phyloP scores from a whole-genome alignment of 2,329 filamentous ascomycete genomes.

The Chaetomium olivaceum region DNA sequence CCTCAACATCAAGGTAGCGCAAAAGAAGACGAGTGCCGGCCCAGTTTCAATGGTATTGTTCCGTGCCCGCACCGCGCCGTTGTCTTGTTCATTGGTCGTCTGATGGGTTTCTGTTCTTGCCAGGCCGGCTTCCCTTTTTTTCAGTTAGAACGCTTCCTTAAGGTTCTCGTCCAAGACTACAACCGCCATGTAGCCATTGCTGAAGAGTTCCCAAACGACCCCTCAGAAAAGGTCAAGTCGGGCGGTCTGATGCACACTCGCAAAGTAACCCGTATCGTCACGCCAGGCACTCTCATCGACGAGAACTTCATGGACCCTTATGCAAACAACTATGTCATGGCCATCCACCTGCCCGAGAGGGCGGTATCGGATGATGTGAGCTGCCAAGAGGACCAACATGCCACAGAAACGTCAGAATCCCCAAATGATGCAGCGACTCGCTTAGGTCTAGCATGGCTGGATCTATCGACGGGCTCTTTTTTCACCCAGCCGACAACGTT shows the following conservation, averaged over 20 bases:
- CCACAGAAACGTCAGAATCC: slow-evolving; percentile 21
- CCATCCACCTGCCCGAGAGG: slow-evolving; percentile 61
- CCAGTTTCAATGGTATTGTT: slow-evolving; percentile 75
- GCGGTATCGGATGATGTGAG: slow-evolving; percentile 16
- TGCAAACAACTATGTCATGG: slow-evolving; percentile 88
- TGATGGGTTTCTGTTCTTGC: slow-evolving; percentile 33
- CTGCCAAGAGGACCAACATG: slow-evolving; percentile 17
- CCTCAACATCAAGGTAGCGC: slow-evolving; percentile 82
- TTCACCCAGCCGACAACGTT: slow-evolving; percentile 77
- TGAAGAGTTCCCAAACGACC: slow-evolving; percentile 82
- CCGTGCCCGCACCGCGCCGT: slow-evolving; percentile 17
- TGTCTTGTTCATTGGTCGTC: slow-evolving; percentile 33
- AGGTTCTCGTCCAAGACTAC: slow-evolving; percentile 86
- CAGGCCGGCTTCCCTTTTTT: slow-evolving; percentile 91
- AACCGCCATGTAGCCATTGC: slow-evolving; percentile 90
- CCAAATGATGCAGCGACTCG: slow-evolving; percentile 37
- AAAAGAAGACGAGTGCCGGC: slow-evolving; percentile 75
- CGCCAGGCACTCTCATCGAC: slow-evolving; percentile 92
- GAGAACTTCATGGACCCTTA: slow-evolving; percentile 96
- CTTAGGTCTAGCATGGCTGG: slow-evolving; percentile 87
- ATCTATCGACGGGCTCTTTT: slow-evolving; percentile 93
- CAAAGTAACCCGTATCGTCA: slow-evolving; percentile 82
- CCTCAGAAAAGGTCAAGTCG: slow-evolving; percentile 67
- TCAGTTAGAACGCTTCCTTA: slow-evolving; percentile 89
- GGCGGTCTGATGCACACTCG: slow-evolving; percentile 84